Percentiles rank a stretch among this genome's conserved stretches.
phyloP scores from a whole-genome alignment of 306 rosid genomes.

The Castanea sativa region DNA sequence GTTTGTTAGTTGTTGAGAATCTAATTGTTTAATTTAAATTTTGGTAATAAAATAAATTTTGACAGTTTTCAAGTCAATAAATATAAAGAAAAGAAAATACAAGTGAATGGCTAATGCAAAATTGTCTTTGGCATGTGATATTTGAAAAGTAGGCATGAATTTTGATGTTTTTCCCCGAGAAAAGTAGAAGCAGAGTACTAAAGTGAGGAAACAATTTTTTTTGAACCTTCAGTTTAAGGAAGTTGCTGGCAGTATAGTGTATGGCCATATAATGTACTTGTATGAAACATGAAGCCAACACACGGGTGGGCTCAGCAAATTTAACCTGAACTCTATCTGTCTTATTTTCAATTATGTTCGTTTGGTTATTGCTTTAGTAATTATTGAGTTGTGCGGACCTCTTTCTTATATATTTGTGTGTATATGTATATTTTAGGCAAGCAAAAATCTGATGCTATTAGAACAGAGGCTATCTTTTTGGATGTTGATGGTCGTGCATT shows the following conservation, averaged over 20 bases:
- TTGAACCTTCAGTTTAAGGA: neutral
- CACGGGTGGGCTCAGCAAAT: neutral
- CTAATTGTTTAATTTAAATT: neutral
- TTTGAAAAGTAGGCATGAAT: neutral
- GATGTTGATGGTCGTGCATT: constrained; percentile 43
- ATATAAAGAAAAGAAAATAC: neutral
- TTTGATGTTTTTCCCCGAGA: neutral
- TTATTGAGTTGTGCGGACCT: neutral
- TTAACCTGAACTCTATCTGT: neutral
- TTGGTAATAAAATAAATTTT: neutral
- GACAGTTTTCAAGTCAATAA: neutral
- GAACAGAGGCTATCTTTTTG: constrained; percentile 36
- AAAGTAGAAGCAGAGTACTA: neutral
- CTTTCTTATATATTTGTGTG: neutral
- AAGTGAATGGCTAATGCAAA: neutral
- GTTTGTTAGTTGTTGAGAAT: constrained; percentile 7
- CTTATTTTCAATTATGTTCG: neutral
- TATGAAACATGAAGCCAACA: neutral
- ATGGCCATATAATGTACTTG: neutral
- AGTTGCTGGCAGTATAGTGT: neutral
- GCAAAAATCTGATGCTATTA: constrained; percentile 24
- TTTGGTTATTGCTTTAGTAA: neutral
- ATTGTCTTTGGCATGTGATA: neutral
- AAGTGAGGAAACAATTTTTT: neutral
- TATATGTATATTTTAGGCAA: constrained; percentile 19